A percentile compares a stretch with the other conserved stretches of the same genome.
phyloP scores from a whole-genome alignment of 2,329 filamentous ascomycete species.

The Aspergillus sp. region DNA sequence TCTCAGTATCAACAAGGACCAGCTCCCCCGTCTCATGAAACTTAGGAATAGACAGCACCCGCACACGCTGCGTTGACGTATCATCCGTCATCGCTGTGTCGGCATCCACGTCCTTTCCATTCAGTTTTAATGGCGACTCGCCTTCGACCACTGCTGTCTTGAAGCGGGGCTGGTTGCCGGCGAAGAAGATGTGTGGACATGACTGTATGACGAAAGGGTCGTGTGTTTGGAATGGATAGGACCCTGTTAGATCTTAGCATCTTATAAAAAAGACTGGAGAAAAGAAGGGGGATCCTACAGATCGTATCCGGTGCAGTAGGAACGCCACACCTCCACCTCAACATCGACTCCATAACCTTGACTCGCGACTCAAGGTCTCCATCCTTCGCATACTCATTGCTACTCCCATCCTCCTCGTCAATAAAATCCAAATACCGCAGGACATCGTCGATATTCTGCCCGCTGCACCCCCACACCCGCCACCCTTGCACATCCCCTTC shows the following conservation, averaged over 20 bases:
- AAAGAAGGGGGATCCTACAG: constrained; percentile 51
- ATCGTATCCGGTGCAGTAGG: constrained; percentile 94
- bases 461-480: constrained; percentile 75
- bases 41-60: constrained; percentile 73
- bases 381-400: constrained; percentile 14
- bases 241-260: constrained; percentile 49
- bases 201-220: constrained; percentile 81
- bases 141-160: constrained; percentile 61
- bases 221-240: constrained; percentile 89
- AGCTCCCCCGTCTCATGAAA: constrained; percentile 73
- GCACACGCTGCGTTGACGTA: constrained; percentile 57
- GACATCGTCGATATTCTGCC: constrained; percentile 89
- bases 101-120: constrained; percentile 20
- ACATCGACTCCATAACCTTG: constrained; percentile 88
- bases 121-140: constrained; percentile 21
- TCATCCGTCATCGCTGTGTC: constrained; percentile 28
- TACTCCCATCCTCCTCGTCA: constrained; percentile 21
- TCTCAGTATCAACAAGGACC: constrained; percentile 77
- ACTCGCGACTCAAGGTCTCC: constrained; percentile 59
- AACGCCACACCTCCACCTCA: constrained; percentile 82
- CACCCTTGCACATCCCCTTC: constrained; percentile 85
- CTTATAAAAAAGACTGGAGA: neutral
- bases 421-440: constrained; percentile 70
- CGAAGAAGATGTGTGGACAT: constrained; percentile 87
- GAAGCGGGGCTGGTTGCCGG: constrained; percentile 74